Percentiles rank a stretch among this genome's conserved stretches.
phyloP scores from a whole-genome alignment of 2,329 filamentous ascomycete genomes.

The Fusarium scirpi region DNA sequence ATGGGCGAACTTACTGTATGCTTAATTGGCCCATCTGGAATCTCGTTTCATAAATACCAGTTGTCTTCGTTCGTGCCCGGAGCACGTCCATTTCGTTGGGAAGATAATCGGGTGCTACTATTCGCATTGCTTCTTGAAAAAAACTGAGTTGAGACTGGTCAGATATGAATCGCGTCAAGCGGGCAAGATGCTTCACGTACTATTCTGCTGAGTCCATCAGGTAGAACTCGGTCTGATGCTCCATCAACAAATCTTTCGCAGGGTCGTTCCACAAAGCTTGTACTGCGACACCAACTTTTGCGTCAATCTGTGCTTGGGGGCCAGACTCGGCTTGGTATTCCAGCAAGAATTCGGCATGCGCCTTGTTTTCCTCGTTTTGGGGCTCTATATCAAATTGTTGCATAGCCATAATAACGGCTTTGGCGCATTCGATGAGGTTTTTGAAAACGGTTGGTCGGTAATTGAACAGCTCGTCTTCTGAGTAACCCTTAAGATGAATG shows the following conservation, averaged over 20 bases:
- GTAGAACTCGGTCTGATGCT: conserved; percentile 97
- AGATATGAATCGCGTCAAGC: conserved; percentile 9
- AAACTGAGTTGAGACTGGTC: conserved; percentile 70
- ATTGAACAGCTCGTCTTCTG: conserved; percentile 89
- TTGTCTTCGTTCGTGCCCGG: conserved; percentile 96
- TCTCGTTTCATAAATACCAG: conserved; percentile 97
- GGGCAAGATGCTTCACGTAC: conserved; percentile 65
- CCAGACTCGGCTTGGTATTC: conserved; percentile 93
- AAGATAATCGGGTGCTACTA: conserved; percentile 86
- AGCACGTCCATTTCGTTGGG: conserved; percentile 96
- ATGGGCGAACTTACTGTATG: conserved; percentile 81
- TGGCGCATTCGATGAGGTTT: conserved; percentile 96
- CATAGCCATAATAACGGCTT: conserved; percentile 91
- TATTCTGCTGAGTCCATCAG: conserved; percentile 99
- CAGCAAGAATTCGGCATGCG: conserved; percentile 82
- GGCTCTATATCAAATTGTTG: conserved; percentile 90
- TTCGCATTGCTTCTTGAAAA: conserved; percentile 91
- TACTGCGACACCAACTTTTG: conserved; percentile 84
- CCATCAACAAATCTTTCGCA: conserved; percentile 83
- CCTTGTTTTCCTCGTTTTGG: conserved; percentile 75
- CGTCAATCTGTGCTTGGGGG: conserved; percentile 85
- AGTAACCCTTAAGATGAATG: conserved; percentile 98
- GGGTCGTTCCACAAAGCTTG: conserved; percentile 91
- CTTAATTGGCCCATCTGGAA: conserved; percentile 99
- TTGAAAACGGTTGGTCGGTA: conserved; percentile 98